Conservation (phyloP, 2,329 filamentous ascomycete species). For the Bisporella sp. region DNA sequence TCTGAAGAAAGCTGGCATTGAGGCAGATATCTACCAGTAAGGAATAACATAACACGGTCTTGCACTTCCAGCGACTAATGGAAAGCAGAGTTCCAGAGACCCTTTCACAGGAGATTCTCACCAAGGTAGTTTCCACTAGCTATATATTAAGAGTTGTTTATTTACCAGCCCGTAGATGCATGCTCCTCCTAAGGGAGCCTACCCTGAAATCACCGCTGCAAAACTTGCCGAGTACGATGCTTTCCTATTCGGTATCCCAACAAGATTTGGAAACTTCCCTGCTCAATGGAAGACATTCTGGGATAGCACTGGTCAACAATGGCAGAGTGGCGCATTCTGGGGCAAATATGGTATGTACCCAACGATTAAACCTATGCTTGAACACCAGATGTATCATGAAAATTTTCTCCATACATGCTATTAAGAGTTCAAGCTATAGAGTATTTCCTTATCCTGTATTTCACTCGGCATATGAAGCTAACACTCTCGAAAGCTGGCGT, state of each 20-base stretch:
- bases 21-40: slow-evolving; percentile 59
- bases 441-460: too few relatives aligned
- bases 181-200: slow-evolving; percentile 68
- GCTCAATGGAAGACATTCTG: slow-evolving; percentile 87
- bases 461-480: too few relatives aligned
- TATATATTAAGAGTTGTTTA: neutral
- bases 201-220: slow-evolving; percentile 53
- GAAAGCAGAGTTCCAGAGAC: slow-evolving; percentile 63
- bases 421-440: too few relatives aligned
- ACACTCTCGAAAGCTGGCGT: slow-evolving; percentile 51
- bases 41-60: neutral
- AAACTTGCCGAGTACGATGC: slow-evolving; percentile 73
- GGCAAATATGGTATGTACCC: slow-evolving; percentile 59
- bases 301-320: slow-evolving; percentile 84
- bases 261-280: slow-evolving; percentile 94
- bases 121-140: slow-evolving; percentile 40
- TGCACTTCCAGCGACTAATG: slow-evolving; percentile 1
- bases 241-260: slow-evolving; percentile 91
- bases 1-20: slow-evolving; percentile 79
- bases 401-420: too few relatives aligned
- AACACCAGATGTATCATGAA: too few relatives aligned
- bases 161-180: slow-evolving; percentile 52
- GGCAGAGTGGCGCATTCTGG: slow-evolving; percentile 67
- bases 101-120: slow-evolving; percentile 72
- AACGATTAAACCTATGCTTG: too few relatives aligned